These are phyloP conservation scores for Plasmopara halstedii DNA, from an alignment of 352 stramenopile genomes.

Conservation along the genomic window DNA sequence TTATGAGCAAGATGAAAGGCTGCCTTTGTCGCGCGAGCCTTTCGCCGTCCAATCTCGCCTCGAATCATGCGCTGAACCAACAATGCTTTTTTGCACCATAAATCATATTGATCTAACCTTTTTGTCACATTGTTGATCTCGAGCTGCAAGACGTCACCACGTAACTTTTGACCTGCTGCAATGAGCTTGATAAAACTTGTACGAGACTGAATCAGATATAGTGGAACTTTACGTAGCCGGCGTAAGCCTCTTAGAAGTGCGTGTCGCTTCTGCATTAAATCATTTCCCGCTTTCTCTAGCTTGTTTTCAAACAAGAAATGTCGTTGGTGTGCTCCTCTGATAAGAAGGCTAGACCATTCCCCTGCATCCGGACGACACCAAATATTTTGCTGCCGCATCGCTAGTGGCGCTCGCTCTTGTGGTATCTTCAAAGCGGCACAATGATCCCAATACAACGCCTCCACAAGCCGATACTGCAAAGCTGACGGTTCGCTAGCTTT, in stretches of 20 bases:
- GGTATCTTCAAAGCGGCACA: conserved; percentile 58
- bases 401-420: conserved; percentile 36
- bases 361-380: conserved; percentile 70
- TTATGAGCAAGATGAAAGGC: conserved; percentile 25
- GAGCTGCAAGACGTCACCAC: conserved; percentile 64
- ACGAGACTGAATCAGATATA: conserved; percentile 49
- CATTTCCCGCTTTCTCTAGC: conserved; percentile 41
- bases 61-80: conserved; percentile 61
- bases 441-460: conserved; percentile 79
- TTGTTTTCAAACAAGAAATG: conserved; percentile 68
- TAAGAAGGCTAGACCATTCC: conserved; percentile 56
- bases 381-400: conserved; percentile 40
- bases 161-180: conserved; percentile 39
- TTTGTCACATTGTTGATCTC: conserved; percentile 54
- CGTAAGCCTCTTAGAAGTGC: conserved; percentile 43
- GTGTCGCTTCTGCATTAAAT: conserved; percentile 42
- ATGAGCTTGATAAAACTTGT: conserved; percentile 43
- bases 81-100: conserved; percentile 36
- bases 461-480: conserved; percentile 29
- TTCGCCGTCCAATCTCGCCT: conserved; percentile 28
- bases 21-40: conserved; percentile 16
- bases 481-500: not conserved
- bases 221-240: conserved; percentile 40
- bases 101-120: conserved; percentile 56
- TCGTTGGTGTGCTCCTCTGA: conserved; percentile 49